Base-by-base conservation (phyloP, 2,329 filamentous ascomycete species). In the Diplodia sapinea region DNA sequence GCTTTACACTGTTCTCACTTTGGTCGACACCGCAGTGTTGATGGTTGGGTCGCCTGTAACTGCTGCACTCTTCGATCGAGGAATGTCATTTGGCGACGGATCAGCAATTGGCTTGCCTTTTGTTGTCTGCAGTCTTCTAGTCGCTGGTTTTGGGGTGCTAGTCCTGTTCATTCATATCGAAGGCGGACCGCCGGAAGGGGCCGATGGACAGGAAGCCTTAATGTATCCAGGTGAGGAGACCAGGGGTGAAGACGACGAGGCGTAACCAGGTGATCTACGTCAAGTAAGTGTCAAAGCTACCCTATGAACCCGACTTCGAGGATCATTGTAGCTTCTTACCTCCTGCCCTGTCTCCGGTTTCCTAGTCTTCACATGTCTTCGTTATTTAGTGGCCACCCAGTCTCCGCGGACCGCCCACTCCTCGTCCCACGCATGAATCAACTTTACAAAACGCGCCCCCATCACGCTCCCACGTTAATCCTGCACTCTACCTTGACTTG, bases 1-100 rank as follows among this genome's bases (percentile, higher is more conserved):
- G 0, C 76, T 87, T 29, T 88, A 87, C 72, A 84, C 83, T 4
- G 76, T 84, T 4, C 77, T 88, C 11, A 79, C 81, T 2, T 78
- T 86, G 29, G 72, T 84, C 38, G 85, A 88, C 69, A 82, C 80
- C 9, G 50, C 82, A 12, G 83, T 85, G n/a, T 70, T 81, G 1
- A 80, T 86, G 68, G 59, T 83, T 5, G 81, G 80, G 0, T 79
- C 80, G 1, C 85, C 85, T 0, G 69, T 82, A 0, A 75, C 87
- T 40, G 83, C 83, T 1, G 78, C 75, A 72, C 72, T 85, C 6
- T 80, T 87, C 49, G 77, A 80, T 43, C 70, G 74, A 1, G 86
- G 85, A 0, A 72, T 86, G 56, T 70, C 80, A 12, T 55, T 82
- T 0, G 85, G 85, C 0, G 84, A 82, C 0, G 66, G 71, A 0